Base-by-base conservation (phyloP, 2,329 filamentous ascomycete species). In the Ophiostoma pallidulum region DNA sequence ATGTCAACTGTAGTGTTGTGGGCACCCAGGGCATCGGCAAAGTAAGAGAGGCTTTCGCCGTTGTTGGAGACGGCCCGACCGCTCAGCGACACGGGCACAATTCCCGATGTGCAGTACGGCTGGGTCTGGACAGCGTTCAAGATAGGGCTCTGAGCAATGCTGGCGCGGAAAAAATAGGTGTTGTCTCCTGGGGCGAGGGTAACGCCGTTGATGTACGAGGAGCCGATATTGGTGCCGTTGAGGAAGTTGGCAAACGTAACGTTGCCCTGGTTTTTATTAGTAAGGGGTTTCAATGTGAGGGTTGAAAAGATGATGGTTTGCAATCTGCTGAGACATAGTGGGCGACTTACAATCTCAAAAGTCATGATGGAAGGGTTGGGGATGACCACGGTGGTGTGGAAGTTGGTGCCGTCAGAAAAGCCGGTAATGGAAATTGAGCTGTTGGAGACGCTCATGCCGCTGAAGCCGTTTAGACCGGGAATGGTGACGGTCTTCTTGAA, bases 351-450 rank as follows among this genome's bases (percentile, higher is more conserved):
- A 56, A 86, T 74, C 29, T 82, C 73, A 45, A 86, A 69, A n/a
- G 72, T 77, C 58, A 82, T 71, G 44, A 76, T 64, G 2, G 80
- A 82, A 7, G 70, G 72, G 61, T 86, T 86, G 54, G 78, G 79
- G 43, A 86, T 80, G 48, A 67, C 66, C 49, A 74, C 72, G 13
- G 66, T 73, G 55, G 73, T 80, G 44, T 71, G 64, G 64, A 86
- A 81, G 65, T 84, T 86, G 59, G 73, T 70, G 53, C 68, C 71
- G 45, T 72, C 65, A 9, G 59, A 52, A 46, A 68, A 58, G 13
- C 57, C 49, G 24, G 60, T 55, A 18, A 71, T 56, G 29, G 67
- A 61, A 53, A 82, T 70, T 36, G 64, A 63, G 52, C 75, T 69
- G 35, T 76, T 65, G 45, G 63, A 67, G 49, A 82, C 72, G 26